Conservation (phyloP, 2,329 filamentous ascomycete species). For the Tolypocladium tropicale region DNA sequence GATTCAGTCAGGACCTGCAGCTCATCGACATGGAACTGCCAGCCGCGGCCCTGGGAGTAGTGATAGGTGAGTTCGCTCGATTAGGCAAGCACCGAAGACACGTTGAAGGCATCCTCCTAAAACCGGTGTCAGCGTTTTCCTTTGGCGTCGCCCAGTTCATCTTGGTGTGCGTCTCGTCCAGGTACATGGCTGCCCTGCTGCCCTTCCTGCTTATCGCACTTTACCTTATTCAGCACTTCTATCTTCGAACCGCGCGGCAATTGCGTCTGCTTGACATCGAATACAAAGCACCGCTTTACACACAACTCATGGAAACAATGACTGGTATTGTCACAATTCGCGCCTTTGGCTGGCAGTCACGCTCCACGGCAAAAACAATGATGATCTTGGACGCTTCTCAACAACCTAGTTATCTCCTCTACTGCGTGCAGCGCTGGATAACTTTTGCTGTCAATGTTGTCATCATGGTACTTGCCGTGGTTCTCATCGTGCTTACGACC, state of each 20-base stretch:
- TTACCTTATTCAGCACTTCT: conserved; percentile 42
- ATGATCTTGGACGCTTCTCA: conserved; percentile 40
- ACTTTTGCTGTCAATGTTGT: conserved; percentile 37
- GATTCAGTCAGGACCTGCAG: conserved; percentile 28
- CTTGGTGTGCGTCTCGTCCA: conserved; percentile 22
- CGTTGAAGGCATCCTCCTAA: not conserved
- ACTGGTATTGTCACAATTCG: conserved; percentile 42
- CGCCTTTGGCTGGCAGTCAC: conserved; percentile 40
- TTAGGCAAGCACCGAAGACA: not conserved
- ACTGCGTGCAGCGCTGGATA: conserved; percentile 50
- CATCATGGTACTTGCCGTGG: conserved; percentile 34
- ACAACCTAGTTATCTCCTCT: conserved; percentile 30
- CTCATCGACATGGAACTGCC: conserved; percentile 27
- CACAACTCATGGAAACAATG: conserved; percentile 44
- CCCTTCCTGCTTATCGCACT: conserved; percentile 33
- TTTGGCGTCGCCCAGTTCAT: conserved; percentile 1
- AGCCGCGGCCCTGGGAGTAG: conserved; percentile 11
- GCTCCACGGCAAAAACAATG: conserved; percentile 12
- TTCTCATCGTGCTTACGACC: conserved; percentile 35
- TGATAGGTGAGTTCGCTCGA: conserved; percentile 1
- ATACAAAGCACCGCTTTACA: conserved; percentile 44
- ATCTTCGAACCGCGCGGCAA: conserved; percentile 49
- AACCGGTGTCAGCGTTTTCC: not conserved
- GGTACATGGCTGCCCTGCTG: conserved; percentile 34
- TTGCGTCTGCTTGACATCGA: conserved; percentile 49